phyloP scores from a whole-genome alignment of 257 asterid genomes.

The Primulina eburnea region DNA sequence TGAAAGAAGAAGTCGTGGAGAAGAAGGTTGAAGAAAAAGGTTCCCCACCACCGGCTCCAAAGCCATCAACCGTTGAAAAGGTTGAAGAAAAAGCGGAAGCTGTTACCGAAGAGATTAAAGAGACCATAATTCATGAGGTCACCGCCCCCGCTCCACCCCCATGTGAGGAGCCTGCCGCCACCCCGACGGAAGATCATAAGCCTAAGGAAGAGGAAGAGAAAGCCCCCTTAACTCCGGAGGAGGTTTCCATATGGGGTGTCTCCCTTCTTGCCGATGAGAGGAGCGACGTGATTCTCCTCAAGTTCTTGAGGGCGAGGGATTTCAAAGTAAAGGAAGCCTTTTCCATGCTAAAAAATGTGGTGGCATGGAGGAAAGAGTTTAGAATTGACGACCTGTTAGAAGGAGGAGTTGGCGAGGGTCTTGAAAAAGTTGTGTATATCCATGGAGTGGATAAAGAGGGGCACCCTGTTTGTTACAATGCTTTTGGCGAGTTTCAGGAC shows the following conservation, averaged over 20 bases:
- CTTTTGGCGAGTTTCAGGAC: conserved; percentile 83
- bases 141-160: conserved; percentile 49
- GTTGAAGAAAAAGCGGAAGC: conserved; percentile 42
- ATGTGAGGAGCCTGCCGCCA: conserved; percentile 35
- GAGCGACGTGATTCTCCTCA: conserved; percentile 78
- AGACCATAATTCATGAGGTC: conserved; percentile 79
- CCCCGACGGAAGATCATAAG: conserved; percentile 35
- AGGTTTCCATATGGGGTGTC: conserved; percentile 79
- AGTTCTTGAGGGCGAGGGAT: conserved; percentile 83
- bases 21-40: conserved; percentile 28
- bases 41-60: conserved; percentile 23
- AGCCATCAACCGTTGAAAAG: conserved; percentile 29
- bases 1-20: conserved; percentile 29
- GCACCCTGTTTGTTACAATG: conserved; percentile 82
- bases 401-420: conserved; percentile 51
- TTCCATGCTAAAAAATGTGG: conserved; percentile 80
- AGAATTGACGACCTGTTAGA: conserved; percentile 59
- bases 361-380: conserved; percentile 78
- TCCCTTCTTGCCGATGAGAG: conserved; percentile 68
- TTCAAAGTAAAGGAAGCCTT: conserved; percentile 90
- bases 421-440: conserved; percentile 73
- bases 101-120: conserved; percentile 67
- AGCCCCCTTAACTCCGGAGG: conserved; percentile 56
- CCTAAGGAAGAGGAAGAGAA: conserved; percentile 34
- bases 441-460: conserved; percentile 87